Base-by-base conservation (phyloP, 352 stramenopile genomes). In the Phytopythium delawarense region DNA sequence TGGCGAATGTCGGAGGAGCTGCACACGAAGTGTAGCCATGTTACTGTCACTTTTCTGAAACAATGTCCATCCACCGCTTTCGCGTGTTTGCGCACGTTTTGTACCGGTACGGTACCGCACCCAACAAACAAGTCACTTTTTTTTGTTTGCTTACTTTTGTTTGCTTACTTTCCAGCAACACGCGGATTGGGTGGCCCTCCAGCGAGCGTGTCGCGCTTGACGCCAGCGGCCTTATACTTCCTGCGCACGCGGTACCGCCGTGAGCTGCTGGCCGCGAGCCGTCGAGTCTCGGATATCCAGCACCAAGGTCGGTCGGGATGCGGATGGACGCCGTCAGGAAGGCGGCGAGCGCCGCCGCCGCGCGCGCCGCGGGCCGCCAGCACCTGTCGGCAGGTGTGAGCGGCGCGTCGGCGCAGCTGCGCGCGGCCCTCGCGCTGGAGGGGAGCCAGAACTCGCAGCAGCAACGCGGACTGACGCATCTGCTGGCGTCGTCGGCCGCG, bases 251-350 rank as follows among this genome's bases (percentile, higher is more conserved):
- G 11, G 56, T 62, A 54, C 37, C 37, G 1, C 53, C 23, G 20
- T 35, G 20, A 37, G 60, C 60, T 52, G 63, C 61, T 62, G 57
- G 56, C 48, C 52, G 55, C 50, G 45, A 40, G 40, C 54, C 20
- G 32, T 62, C 59, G 62, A 78, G 72, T 74, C 59, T 70, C 65
- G 67, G 57, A 70, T 60, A 49, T 49, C 34, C 54, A 12, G 40
- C 40, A 2, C 12, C 35, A 40, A 11, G 35, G 40, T 46, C 21
- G 44, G 56, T 42, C 64, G 75, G 69, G 70, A 87, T 87, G 78
- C 78, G 75, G 46, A 70, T 87, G 44, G 75, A 87, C 66, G 67
- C 75, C 60, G 69, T 76, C 65, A 70, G 63, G 54, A 82, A 73
- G 65, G 64, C 67, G 51, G 63, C 69, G 46, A 70, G 74, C 56